Evolutionary conservation across 352 stramenopile species (phyloP).

Genomic region (Globisporangium carolinianum): DNA sequence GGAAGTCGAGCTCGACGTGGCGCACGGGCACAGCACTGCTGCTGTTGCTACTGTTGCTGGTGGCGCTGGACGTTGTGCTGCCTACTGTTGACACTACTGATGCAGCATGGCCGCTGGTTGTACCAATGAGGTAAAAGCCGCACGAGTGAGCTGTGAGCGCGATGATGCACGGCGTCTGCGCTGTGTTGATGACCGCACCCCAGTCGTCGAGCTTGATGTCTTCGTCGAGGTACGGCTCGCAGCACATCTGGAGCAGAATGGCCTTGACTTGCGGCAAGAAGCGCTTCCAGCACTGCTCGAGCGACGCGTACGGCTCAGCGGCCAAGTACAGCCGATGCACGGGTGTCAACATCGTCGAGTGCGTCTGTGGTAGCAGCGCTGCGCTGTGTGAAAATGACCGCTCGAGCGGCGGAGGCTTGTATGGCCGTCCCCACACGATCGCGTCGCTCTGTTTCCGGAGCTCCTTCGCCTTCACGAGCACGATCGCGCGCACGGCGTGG

Average conservation of each 20-base stretch:
- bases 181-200: constrained; percentile 11
- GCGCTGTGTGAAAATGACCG: not conserved
- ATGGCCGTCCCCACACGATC: constrained; percentile 27
- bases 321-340: constrained; percentile 35
- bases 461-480: constrained; percentile 43
- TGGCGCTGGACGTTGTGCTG: not conserved
- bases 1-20: constrained; percentile 60
- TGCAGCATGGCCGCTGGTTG: constrained; percentile 5
- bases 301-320: constrained; percentile 19
- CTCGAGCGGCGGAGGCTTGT: not conserved
- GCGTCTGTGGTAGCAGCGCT: constrained; percentile 6
- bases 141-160: constrained; percentile 31
- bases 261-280: constrained; percentile 57
- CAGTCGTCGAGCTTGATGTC: constrained; percentile 38
- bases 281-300: constrained; percentile 49
- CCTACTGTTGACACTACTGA: not conserved
- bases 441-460: constrained; percentile 28
- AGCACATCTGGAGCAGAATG: constrained; percentile 53
- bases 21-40: constrained; percentile 22
- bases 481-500: constrained; percentile 28
- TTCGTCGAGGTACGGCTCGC: constrained; percentile 38
- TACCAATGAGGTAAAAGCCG: constrained; percentile 49
- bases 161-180: constrained; percentile 23
- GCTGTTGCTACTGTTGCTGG: not conserved
- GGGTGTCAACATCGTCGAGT: constrained; percentile 32